Base-by-base conservation (phyloP, 768 basidiomycete species). In the Tephrocybe rancida region DNA sequence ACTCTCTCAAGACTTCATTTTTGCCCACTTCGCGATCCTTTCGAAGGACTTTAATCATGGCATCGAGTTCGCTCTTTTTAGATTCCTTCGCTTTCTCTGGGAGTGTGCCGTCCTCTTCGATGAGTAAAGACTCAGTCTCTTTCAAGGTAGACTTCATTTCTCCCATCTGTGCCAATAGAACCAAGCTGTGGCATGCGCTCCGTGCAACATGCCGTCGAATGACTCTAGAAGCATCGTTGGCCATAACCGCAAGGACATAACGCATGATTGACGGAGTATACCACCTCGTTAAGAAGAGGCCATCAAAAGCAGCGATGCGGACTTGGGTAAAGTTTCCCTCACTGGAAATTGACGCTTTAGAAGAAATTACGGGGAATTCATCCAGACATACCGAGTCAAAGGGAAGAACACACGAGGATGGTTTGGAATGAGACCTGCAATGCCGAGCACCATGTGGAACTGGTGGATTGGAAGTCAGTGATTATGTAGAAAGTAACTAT, bases 291-390 rank as follows among this genome's bases (percentile, higher is more conserved):
- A 94, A 73, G 77, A 96, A 87, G 9, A 98, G 79, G 29, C 92
- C 91, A 69, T 99, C 97, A 61, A 99, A 97, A 3, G 97, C 96
- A 3, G 91, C 87, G 41, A 93, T 82, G 42, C 97, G 88, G 41
- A 99, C 91, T 65, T 92, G 88, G 2, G 87, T 88, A 61, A 89
- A 94, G 65, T 98, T 97, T 35, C 96, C 97, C 71, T 97, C 94
- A 22, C 95, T 95, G 59, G n/a, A 50, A 41, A 42, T 53, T 61
- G n/a, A 64, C 46, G 18, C 30, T 48, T 47, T 5, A 24, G 25
- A 18, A n/a, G 34, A 19, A 14, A 8, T 50, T 37, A 22, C 19
- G 27, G 39, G 29, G 5, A 27, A 29, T 44, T 25, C 16, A 14
- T 9, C 9, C 35, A 55, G 30, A 59, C 84, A 44, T 59, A 94